Conservation (phyloP, 2,329 filamentous ascomycete species). For the Fusarium tricinctum region DNA sequence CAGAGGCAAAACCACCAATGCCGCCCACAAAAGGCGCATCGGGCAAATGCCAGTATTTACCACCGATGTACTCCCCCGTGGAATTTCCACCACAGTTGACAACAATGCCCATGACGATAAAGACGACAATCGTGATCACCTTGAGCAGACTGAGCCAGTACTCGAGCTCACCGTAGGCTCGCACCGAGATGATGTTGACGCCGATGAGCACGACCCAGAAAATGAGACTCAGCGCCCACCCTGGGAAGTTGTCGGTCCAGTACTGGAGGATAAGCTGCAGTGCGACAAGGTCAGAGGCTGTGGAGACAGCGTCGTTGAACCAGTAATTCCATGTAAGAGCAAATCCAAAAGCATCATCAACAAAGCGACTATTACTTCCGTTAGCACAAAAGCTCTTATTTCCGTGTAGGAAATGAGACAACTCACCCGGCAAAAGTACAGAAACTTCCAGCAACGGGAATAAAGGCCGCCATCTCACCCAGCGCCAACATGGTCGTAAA, state of each 20-base stretch:
- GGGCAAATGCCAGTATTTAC: constrained; percentile 68
- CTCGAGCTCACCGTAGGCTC: constrained; percentile 61
- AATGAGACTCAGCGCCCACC: constrained; percentile 73
- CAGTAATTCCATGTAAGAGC: constrained; percentile 72
- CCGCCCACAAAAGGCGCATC: constrained; percentile 75
- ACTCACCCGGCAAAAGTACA: constrained; percentile 62
- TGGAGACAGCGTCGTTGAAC: constrained; percentile 72
- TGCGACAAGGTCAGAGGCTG: constrained; percentile 70
- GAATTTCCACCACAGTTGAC: constrained; percentile 67
- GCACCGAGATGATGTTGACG: constrained; percentile 54
- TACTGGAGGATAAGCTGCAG: constrained; percentile 69
- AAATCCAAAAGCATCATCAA: constrained; percentile 68
- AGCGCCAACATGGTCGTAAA: constrained; percentile 71
- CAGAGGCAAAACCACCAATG: constrained; percentile 74
- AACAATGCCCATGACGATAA: constrained; percentile 73
- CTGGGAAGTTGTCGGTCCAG: constrained; percentile 73
- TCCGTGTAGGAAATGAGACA: no score
- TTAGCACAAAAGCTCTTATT: constrained; percentile 52
- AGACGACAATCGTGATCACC: constrained; percentile 67
- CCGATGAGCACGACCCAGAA: constrained; percentile 69
- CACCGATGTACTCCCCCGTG: constrained; percentile 68
- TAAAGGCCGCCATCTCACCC: constrained; percentile 72
- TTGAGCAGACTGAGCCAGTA: constrained; percentile 71
- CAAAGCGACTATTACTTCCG: constrained; percentile 56
- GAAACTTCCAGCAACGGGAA: constrained; percentile 67